Percentiles rank a stretch among this genome's conserved stretches.
These are phyloP conservation scores for Cyberlindnera maritima DNA, from an alignment of 805 yeast species.

Conservation along the genomic window DNA sequence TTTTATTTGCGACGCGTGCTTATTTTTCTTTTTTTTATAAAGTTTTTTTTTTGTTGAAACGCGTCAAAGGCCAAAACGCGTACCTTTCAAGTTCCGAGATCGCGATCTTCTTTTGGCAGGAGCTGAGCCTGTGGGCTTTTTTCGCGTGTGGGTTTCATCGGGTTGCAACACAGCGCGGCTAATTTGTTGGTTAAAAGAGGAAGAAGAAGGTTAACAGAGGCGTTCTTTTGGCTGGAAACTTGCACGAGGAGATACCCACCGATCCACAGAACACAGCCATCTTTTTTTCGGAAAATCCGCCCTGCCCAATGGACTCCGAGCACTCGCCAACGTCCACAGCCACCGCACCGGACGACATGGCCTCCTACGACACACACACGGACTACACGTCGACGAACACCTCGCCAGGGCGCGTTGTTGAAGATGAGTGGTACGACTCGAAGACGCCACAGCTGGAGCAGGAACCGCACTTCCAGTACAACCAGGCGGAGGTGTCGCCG, in stretches of 20 bases:
- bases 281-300: too few species aligned
- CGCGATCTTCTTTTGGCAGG: too few species aligned
- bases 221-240: too few species aligned
- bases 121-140: too few species aligned
- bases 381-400: conserved; percentile 13
- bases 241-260: too few species aligned
- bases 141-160: neutral
- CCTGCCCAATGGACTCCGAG: conserved; percentile 1
- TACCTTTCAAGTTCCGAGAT: too few species aligned
- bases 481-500: conserved; percentile 15
- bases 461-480: neutral
- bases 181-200: too few species aligned
- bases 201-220: too few species aligned
- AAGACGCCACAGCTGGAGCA: conserved; percentile 11
- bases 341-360: conserved; percentile 13
- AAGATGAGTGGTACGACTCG: conserved; percentile 9
- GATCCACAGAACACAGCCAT: too few species aligned
- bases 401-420: conserved; percentile 3
- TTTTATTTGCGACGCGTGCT: neutral
- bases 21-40: too few species aligned
- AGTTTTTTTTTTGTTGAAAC: too few species aligned
- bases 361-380: conserved; percentile 12
- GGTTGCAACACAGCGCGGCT: too few species aligned
- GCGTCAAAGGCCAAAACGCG: neutral
- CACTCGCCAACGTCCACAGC: conserved; percentile 12